A percentile compares a stretch with the other conserved stretches of the same genome.
These are phyloP conservation scores for Psilocybe subaeruginosa DNA, from an alignment of 768 basidiomycete species.

Conservation along the genomic window DNA sequence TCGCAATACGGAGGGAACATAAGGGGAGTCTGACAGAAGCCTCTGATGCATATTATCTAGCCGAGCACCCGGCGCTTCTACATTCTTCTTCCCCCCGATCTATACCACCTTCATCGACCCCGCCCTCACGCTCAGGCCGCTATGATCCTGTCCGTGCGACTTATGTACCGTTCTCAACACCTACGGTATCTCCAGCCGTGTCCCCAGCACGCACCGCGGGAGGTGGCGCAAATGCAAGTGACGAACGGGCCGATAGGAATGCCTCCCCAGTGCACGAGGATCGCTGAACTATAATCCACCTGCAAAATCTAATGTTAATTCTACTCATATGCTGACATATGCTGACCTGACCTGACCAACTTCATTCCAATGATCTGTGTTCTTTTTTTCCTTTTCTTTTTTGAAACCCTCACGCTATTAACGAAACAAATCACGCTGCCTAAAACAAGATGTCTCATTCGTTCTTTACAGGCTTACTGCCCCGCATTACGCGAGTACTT, in stretches of 20 bases:
- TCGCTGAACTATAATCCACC: slow-evolving; percentile 10
- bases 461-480: slow-evolving; percentile 24
- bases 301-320: slow-evolving; percentile 20
- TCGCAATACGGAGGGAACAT: slow-evolving; percentile 20
- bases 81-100: slow-evolving; percentile 22
- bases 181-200: slow-evolving; percentile 20
- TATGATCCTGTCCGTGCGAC: slow-evolving; percentile 57
- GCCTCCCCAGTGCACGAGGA: slow-evolving; percentile 22
- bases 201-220: slow-evolving; percentile 18
- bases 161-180: slow-evolving; percentile 37
- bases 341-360: slow-evolving; percentile 6
- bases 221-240: slow-evolving; percentile 19
- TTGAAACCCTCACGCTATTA: slow-evolving; percentile 26
- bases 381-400: slow-evolving; percentile 14
- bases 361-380: slow-evolving; percentile 10
- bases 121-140: slow-evolving; percentile 41
- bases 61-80: slow-evolving; percentile 23
- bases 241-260: slow-evolving; percentile 23
- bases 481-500: slow-evolving; percentile 26
- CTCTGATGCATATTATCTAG: slow-evolving; percentile 22
- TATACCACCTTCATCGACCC: slow-evolving; percentile 24
- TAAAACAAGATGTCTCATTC: slow-evolving; percentile 30
- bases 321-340: slow-evolving; percentile 17
- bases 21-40: slow-evolving; percentile 13
- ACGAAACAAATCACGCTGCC: slow-evolving; percentile 31